Evolutionary conservation across 371 early-diverging fungal species (phyloP), one percentile per base, ranked within the genome.

Genomic region (Smittium culicis): DNA sequence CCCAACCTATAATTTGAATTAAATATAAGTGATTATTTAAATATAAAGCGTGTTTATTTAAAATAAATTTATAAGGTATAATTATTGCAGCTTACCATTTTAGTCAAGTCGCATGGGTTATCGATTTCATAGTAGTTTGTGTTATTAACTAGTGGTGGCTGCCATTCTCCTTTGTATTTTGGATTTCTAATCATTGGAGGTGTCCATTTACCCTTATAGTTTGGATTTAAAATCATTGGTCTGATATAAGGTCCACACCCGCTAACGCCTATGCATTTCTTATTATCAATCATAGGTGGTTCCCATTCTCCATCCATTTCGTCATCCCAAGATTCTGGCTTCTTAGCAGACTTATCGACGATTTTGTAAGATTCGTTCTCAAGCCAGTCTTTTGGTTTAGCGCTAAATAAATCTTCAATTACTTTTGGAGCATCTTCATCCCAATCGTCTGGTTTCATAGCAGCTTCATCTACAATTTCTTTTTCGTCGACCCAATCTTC

Each of bases 301-400:
- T 86, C 71, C 86, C 86, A 88, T 59, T 86, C 86, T 61, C 88
- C 88, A 72, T 88, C 88, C 74, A 86, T 86, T 67, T 86, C 88
- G 58, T 85, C 83, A 70, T 86, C 91, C 97, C 98, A 94, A 72
- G 94, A 94, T 65, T 88, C 90, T 57, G 96, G 96, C 82, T 93
- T 90, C 69, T 75, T 78, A 62, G 90, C 89, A 55, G 84, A 84
- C 28, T 95, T 92, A 73, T 95, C 96, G 64, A 88, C 77, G 58
- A 87, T 78, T 64, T 72, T 66, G 33, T 69, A 35, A 56, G 85
- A 83, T 67, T 86, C 87, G 67, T 85, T 73, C 30, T 75, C 84
- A 56, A 84, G 76, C 88, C 88, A 87, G 71, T 81, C 86, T 0
- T 79, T 77, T 28, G 87, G 87, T 69, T 78, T 82, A 66, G 45